Evolutionary conservation across 108 stramenopile genomes (phyloP), one percentile per base, ranked within the genome.

Genomic region (Epipyxis sp.): DNA sequence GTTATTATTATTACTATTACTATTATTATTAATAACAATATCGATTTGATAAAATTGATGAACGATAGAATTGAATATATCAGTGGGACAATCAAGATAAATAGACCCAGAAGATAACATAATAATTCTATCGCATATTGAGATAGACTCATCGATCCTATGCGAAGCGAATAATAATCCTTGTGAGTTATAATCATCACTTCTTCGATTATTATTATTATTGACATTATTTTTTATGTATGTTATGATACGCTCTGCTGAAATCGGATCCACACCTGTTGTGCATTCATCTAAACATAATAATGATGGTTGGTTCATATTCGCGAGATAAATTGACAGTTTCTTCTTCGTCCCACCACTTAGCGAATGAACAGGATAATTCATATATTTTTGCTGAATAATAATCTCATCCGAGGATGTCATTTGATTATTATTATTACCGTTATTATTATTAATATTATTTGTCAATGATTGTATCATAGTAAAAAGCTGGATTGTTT

Each of bases 191-290:
- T 74, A 10, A 32, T 74, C 46, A 25, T 10, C 13, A 65, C 46
- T 50, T 20, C 20, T 20, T 50, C 13, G 6, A 20, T 6, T 50
- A 50, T 50, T 50, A 20, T 13, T 20, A 50, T 20, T 6, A 13
- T 20, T 6, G 13, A 37, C 13, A 27, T 32, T 30, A 42, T 16
- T 32, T 29, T 16, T 29, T 37, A 74, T 37, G 25, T 74, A 37
- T 16, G 10, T 3, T 10, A 74, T 42, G 71, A 74, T 74, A 3
- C n/a, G 3, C 32, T 27, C 71, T 10, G 71, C 6, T 3, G 71
- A 37, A 42, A 57, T 42, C 6, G 71, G 71, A 37, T 74, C 71
- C 27, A 74, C 71, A 6, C 71, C 71, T 10, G 41, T 74, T 37
- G 71, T 54, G 44, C n/a, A 27, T 42, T 74, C 71, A 37, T 74